phyloP scores from a whole-genome alignment of 805 yeast genomes.

The Spathaspora hagerdaliae region DNA sequence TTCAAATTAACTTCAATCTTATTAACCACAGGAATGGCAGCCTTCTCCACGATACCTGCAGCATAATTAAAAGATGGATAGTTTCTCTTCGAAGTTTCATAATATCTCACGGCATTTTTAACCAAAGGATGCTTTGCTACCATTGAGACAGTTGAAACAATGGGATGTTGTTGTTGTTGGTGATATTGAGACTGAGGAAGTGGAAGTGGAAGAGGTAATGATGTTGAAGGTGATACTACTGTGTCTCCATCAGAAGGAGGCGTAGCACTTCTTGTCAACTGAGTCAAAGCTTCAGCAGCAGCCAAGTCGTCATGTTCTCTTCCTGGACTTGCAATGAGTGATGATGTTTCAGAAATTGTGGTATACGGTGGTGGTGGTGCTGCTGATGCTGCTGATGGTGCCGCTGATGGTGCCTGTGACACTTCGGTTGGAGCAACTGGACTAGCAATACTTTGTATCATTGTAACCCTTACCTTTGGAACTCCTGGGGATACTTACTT shows the following conservation, averaged over 20 bases:
- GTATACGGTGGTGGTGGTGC: not conserved
- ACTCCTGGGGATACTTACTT: too few relatives aligned
- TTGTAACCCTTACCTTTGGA: too few relatives aligned
- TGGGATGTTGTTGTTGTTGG: slow-evolving; percentile 24
- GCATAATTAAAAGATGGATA: slow-evolving; percentile 54
- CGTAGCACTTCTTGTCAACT: slow-evolving; percentile 21
- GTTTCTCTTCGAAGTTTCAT: slow-evolving; percentile 42
- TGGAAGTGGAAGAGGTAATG: not conserved
- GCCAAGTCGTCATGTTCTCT: slow-evolving; percentile 19
- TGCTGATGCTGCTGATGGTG: not conserved
- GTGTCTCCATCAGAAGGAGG: slow-evolving; percentile 12
- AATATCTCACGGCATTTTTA: slow-evolving; percentile 46
- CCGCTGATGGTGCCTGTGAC: not conserved
- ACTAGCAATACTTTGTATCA: too few relatives aligned
- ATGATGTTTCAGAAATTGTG: too few relatives aligned
- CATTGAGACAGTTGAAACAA: slow-evolving; percentile 33
- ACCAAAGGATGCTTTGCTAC: slow-evolving; percentile 40
- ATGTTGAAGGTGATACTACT: slow-evolving; percentile 2
- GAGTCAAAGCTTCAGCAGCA: slow-evolving; percentile 41
- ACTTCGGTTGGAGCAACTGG: too few relatives aligned
- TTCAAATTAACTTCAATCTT: slow-evolving; percentile 45
- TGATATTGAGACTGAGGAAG: not conserved
- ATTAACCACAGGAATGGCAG: slow-evolving; percentile 51
- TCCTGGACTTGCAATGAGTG: too few relatives aligned
- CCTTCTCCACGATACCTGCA: slow-evolving; percentile 56